Evolutionary conservation across 495 filamentous ascomycete species (phyloP), one percentile per base, ranked within the genome.

Genomic region (Rhizodiscina lignyota): DNA sequence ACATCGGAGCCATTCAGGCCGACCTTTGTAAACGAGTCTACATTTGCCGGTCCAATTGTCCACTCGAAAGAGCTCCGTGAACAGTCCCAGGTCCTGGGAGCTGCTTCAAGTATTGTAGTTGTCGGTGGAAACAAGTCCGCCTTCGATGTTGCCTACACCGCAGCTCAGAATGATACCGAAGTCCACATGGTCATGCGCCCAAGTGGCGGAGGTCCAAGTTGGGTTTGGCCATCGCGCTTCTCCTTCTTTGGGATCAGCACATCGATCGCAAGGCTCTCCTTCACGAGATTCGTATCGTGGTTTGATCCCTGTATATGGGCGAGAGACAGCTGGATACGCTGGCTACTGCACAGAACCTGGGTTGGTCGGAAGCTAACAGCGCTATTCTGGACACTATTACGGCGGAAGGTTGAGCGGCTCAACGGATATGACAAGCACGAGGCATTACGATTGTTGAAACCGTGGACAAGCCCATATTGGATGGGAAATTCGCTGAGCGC

Each of bases 161-260:
- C n/a, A n/a, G n/a, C n/a, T n/a, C 56, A 62, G 1, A 79, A 76
- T 2, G n/a, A n/a, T n/a, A 60, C 74, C 33, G 54, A 69, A 22
- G 77, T 91, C 2, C 62, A 81, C 41, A 81, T 72, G 80, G 59
- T 91, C 21, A 83, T 92, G 40, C 68, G 83, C 38, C 67, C 70
- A 21, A 74, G 64, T 8, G 82, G 82, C 3, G 71, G 79, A 48
- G 83, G 81, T 1, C 74, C 77, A 0, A 43, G 43, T 5, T 64
- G 66, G 30, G 61, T 77, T 17, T 67, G 66, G 2, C 69, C 72
- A 4, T 37, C 72, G 26, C 66, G 66, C 40, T n/a, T n/a, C n/a
- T n/a, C n/a, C n/a, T n/a, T n/a, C n/a, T n/a, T n/a, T n/a, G n/a
- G n/a, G n/a, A n/a, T n/a, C n/a, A n/a, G n/a, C n/a, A 59, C 48